Evolutionary conservation across 2,329 filamentous ascomycete genomes (phyloP), one percentile per base, ranked within the genome.

Genomic region (Zymoseptoria passerinii): DNA sequence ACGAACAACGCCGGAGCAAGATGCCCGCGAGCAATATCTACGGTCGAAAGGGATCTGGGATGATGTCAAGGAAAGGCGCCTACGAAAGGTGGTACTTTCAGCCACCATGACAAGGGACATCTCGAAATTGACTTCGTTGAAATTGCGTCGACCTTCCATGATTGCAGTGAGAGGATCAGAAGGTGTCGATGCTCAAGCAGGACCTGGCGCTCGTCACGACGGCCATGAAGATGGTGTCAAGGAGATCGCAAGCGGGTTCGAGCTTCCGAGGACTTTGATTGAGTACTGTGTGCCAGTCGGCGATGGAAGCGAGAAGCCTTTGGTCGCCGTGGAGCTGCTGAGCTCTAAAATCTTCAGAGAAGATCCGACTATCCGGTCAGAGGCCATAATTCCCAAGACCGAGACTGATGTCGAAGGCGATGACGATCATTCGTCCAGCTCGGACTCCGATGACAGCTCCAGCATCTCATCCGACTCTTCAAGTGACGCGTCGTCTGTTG

Each of bases 51-150:
- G 50, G 9, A 58, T 73, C 72, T 63, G 75, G 69, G 63, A 74
- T 71, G 68, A 73, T 69, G 48, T 71, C 63, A 63, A 70, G 64
- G 69, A 75, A 66, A 63, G 75, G 66, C 53, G 69, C 66, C 78
- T 94, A 2, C 84, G 86, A 54, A 97, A 96, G 74, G 80, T 96
- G 18, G 82, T 97, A 55, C 80, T 96, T 2, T 96, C 90, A 71
- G 94, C 92, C 5, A 96, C 92, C 0, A 90, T 97, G 84, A 95
- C 92, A 1, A 82, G 85, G 58, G 91, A 97, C 68, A 77, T 96
- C 52, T 89, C 88, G 40, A 86, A 94, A 60, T 77, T 97, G 19
- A 87, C 83, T 57, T 86, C 84, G 0, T 74, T 97, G 44, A 87
- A 82, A 60, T 78, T 97, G 28, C 78, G 80, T 28, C 80, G 88